Percentiles rank a stretch among this genome's conserved stretches.
Conservation (phyloP, 257 asterid genomes). For the Ligustrum vulgare region DNA sequence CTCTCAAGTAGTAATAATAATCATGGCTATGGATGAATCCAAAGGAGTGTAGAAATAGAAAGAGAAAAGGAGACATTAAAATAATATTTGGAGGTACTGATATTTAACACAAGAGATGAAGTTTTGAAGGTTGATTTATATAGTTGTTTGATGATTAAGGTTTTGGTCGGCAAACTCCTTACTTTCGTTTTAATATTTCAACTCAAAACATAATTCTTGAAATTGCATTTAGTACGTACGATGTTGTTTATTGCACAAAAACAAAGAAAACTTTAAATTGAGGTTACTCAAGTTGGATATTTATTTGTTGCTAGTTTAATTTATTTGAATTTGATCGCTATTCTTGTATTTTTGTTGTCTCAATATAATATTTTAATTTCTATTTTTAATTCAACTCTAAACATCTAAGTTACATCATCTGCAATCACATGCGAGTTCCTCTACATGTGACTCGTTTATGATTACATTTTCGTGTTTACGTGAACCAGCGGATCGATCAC, state of each 20-base stretch:
- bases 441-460: not conserved
- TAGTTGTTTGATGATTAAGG: slow-evolving; percentile 12
- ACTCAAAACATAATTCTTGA: no score
- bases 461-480: no score
- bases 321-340: no score
- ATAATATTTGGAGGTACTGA: not conserved
- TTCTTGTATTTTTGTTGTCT: no score
- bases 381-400: no score
- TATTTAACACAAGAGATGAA: not conserved
- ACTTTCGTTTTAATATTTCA: no score
- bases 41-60: slow-evolving; percentile 42
- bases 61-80: slow-evolving; percentile 45
- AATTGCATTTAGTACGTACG: no score
- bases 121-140: slow-evolving; percentile 18
- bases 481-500: no score
- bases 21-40: slow-evolving; percentile 42
- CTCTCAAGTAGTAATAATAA: slow-evolving; percentile 1
- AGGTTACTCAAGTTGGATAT: not conserved
- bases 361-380: no score
- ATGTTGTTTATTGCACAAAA: not conserved
- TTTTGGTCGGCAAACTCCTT: slow-evolving; percentile 24
- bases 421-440: not conserved
- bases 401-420: no score
- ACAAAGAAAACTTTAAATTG: no score
- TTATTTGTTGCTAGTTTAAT: no score